phyloP scores from a whole-genome alignment of 306 rosid species.

The Dryas alaskensis region DNA sequence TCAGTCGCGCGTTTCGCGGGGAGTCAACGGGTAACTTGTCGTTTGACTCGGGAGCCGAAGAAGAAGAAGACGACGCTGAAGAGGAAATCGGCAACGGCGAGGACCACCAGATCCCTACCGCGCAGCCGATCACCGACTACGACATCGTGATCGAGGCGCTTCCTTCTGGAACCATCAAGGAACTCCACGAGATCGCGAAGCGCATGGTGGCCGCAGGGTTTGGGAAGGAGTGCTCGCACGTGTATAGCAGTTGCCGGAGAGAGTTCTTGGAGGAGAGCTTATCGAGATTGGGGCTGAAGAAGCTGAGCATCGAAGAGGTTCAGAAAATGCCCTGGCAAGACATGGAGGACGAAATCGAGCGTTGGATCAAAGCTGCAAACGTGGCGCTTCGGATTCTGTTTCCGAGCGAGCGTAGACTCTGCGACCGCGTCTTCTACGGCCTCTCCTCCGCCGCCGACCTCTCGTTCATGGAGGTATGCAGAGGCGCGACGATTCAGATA shows the following conservation, averaged over 20 bases:
- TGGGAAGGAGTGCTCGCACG: constrained; percentile 87
- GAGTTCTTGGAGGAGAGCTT: constrained; percentile 87
- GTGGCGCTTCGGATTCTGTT: constrained; percentile 70
- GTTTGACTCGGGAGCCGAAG: constrained; percentile 68
- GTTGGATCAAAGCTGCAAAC: constrained; percentile 76
- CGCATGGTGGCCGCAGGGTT: constrained; percentile 89
- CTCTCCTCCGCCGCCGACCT: constrained; percentile 69
- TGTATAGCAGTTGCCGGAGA: constrained; percentile 77
- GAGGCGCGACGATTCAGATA: constrained; percentile 76
- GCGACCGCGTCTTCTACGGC: constrained; percentile 76
- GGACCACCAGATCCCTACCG: constrained; percentile 60
- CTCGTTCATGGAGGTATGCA: constrained; percentile 91
- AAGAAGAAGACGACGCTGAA: constrained; percentile 33
- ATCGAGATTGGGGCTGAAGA: constrained; percentile 78
- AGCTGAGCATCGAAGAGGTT: constrained; percentile 83
- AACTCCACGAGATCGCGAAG: constrained; percentile 89
- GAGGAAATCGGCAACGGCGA: constrained; percentile 33
- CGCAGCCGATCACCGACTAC: constrained; percentile 65
- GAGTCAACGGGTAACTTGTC: constrained; percentile 52
- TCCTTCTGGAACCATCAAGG: constrained; percentile 71
- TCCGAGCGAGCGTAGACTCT: constrained; percentile 81
- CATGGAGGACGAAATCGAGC: constrained; percentile 82
- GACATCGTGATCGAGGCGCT: constrained; percentile 81
- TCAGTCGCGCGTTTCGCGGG: constrained; percentile 41
- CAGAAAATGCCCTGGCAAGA: constrained; percentile 85